Percentiles rank a stretch among this genome's conserved stretches.
Evolutionary conservation across 805 yeast genomes (phyloP).

Genomic region (Maudiozyma saulgeensis): DNA sequence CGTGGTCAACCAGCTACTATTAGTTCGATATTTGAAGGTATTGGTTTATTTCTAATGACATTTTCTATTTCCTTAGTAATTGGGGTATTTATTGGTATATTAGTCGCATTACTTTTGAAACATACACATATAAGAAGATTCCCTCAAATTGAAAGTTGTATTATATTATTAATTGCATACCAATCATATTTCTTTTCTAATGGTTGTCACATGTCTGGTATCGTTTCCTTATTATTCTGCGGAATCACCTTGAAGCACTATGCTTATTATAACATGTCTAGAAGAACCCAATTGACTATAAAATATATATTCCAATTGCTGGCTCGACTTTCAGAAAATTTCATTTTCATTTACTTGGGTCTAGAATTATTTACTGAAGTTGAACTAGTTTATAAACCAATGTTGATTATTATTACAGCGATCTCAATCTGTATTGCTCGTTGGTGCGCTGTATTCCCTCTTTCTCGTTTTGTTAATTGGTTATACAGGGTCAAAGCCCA

Average conservation of each 20-base stretch:
- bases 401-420: constrained; percentile 82
- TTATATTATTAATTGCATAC: constrained; percentile 83
- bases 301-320: constrained; percentile 88
- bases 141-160: constrained; percentile 95
- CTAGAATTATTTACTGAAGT: constrained; percentile 92
- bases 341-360: constrained; percentile 91
- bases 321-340: constrained; percentile 93
- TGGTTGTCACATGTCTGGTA: constrained; percentile 99
- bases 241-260: constrained; percentile 96
- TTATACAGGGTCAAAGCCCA: constrained; percentile 50
- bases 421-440: constrained; percentile 87
- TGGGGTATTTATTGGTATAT: constrained; percentile 78
- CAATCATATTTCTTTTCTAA: constrained; percentile 95
- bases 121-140: constrained; percentile 88
- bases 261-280: constrained; percentile 94
- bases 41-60: constrained; percentile 85
- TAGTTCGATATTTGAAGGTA: constrained; percentile 81
- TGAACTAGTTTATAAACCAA: constrained; percentile 87
- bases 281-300: constrained; percentile 93
- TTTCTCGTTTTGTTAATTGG: constrained; percentile 77
- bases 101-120: constrained; percentile 81
- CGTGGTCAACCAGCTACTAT: constrained; percentile 75
- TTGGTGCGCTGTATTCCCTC: constrained; percentile 96
- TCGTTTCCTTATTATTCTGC: constrained; percentile 86
- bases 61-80: constrained; percentile 84